phyloP scores from a whole-genome alignment of 1,139 yeast species.

The Meyerozyma athensensis region DNA sequence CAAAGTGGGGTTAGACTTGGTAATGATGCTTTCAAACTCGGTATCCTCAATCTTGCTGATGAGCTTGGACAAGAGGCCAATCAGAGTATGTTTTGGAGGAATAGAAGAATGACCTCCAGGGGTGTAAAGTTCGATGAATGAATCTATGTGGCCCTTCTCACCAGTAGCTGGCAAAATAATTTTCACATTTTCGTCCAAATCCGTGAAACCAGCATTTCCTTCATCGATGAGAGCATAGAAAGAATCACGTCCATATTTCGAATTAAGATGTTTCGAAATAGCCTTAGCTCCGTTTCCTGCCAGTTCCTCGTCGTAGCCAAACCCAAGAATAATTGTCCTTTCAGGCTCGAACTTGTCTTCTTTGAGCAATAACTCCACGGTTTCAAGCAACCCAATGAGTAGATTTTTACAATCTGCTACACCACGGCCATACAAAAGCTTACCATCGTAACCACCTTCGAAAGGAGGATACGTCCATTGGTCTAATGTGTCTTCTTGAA shows the following conservation, averaged over 20 bases:
- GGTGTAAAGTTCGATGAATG: constrained; percentile 33
- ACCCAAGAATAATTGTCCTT: constrained; percentile 39
- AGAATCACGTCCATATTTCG: constrained; percentile 36
- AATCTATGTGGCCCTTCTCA: constrained; percentile 43
- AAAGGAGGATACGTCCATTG: constrained; percentile 44
- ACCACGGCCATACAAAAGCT: constrained; percentile 42
- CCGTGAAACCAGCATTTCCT: constrained; percentile 33
- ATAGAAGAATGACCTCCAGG: constrained; percentile 49
- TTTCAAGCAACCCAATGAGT: constrained; percentile 37
- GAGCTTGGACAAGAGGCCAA: constrained; percentile 42
- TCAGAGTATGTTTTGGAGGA: constrained; percentile 45
- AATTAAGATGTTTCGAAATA: constrained; percentile 26
- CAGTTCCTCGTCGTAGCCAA: constrained; percentile 49
- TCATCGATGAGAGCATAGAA: constrained; percentile 42
- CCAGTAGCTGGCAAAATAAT: constrained; percentile 53
- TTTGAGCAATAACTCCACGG: constrained; percentile 36
- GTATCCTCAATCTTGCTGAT: constrained; percentile 33
- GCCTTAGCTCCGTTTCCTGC: constrained; percentile 33
- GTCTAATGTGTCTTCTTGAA: constrained; percentile 32
- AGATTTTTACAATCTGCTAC: constrained; percentile 44
- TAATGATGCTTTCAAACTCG: constrained; percentile 30
- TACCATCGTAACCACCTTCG: constrained; percentile 38
- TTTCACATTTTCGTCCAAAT: constrained; percentile 35
- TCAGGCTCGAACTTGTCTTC: constrained; percentile 32
- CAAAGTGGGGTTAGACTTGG: constrained; percentile 39